These are phyloP conservation scores for Chenopodium album DNA, from an alignment of 148 eudicot species.

Conservation along the genomic window DNA sequence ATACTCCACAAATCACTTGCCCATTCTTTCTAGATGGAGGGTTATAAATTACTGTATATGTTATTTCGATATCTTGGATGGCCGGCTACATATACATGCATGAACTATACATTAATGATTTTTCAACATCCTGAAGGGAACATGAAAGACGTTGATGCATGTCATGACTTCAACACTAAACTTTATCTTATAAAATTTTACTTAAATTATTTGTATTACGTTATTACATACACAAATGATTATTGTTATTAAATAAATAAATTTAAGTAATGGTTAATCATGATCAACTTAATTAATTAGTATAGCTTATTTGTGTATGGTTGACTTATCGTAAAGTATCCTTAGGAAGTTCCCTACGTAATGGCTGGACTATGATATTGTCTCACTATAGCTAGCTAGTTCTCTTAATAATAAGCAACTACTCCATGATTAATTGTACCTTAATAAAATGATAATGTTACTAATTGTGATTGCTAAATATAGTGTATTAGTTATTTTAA, in stretches of 20 bases:
- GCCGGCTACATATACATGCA: slow-evolving; percentile 12
- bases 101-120: background rate
- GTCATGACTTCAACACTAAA: slow-evolving; percentile 14
- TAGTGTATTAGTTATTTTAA: background rate
- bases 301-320: background rate
- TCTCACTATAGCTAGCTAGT: slow-evolving; percentile 1
- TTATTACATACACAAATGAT: background rate
- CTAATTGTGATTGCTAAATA: background rate
- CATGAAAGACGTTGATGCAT: slow-evolving; percentile 2
- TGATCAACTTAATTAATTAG: background rate
- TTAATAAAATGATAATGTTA: background rate
- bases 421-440: slow-evolving; percentile 2
- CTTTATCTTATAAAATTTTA: background rate
- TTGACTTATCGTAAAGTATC: slow-evolving; percentile 9
- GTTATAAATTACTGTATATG: background rate
- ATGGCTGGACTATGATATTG: background rate
- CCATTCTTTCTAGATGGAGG: no score
- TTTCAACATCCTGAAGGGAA: slow-evolving; percentile 10
- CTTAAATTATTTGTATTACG: background rate
- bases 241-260: no score
- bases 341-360: slow-evolving; percentile 8
- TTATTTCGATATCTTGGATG: background rate
- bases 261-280: background rate
- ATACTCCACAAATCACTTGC: no score
- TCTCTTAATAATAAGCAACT: background rate